Evolutionary conservation across 805 yeast genomes (phyloP).

Genomic region (Candida loeiensis): DNA sequence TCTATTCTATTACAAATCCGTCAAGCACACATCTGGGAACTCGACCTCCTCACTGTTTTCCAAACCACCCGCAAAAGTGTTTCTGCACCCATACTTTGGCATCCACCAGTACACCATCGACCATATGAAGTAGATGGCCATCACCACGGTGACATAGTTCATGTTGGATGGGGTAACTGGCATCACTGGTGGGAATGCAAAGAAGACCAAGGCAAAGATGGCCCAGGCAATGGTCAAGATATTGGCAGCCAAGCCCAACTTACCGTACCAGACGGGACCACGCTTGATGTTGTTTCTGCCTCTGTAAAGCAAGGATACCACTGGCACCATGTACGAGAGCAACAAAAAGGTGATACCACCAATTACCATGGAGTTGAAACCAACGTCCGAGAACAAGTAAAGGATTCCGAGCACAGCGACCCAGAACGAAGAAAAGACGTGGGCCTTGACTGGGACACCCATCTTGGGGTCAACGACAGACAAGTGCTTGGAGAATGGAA

Average conservation of each 20-base stretch:
- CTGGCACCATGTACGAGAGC: constrained; percentile 36
- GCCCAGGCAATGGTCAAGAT: constrained; percentile 33
- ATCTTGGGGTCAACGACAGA: constrained; percentile 34
- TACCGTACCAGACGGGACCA: constrained; percentile 43
- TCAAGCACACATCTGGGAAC: constrained; percentile 42
- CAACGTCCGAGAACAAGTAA: constrained; percentile 36
- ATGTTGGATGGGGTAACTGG: constrained; percentile 27
- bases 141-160: constrained; percentile 28
- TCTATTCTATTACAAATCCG: constrained; percentile 17
- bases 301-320: constrained; percentile 30
- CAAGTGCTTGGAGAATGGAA: constrained; percentile 39
- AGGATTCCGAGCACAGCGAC: constrained; percentile 37
- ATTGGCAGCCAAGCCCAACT: constrained; percentile 32
- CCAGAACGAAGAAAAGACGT: constrained; percentile 31
- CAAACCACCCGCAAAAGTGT: constrained; percentile 41
- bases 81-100: constrained; percentile 39
- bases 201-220: constrained; percentile 35
- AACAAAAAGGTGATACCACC: constrained; percentile 39
- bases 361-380: constrained; percentile 38
- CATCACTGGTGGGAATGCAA: constrained; percentile 34
- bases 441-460: constrained; percentile 40
- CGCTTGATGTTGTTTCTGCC: constrained; percentile 38
- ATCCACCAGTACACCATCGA: constrained; percentile 41
- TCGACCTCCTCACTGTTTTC: constrained; percentile 39
- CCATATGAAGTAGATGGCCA: constrained; percentile 30